Evolutionary conservation across 352 stramenopile genomes (phyloP).

Genomic region (Pythium coloratum): DNA sequence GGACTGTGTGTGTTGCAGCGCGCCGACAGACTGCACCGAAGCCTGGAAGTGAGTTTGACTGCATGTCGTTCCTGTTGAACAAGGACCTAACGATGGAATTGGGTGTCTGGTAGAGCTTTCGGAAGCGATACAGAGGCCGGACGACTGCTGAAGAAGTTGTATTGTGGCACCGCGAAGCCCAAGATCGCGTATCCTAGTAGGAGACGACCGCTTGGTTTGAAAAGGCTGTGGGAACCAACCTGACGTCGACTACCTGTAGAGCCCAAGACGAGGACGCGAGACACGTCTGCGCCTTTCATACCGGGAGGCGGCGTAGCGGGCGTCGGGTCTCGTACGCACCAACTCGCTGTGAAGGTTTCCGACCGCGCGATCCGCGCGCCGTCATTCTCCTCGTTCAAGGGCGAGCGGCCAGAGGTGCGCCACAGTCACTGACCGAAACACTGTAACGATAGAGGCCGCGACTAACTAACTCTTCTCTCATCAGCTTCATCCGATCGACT

Average conservation of each 20-base stretch:
- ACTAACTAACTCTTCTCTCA: neutral
- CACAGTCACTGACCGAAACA: neutral
- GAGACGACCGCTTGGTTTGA: slow-evolving; percentile 10
- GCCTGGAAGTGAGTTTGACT: slow-evolving; percentile 41
- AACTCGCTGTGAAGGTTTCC: slow-evolving; percentile 50
- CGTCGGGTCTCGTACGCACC: slow-evolving; percentile 49
- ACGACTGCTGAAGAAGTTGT: slow-evolving; percentile 72
- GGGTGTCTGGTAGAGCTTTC: slow-evolving; percentile 46
- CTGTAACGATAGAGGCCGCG: too few species aligned
- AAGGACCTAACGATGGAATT: neutral
- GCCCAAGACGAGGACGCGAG: slow-evolving; percentile 46
- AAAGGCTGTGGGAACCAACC: neutral
- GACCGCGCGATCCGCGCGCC: slow-evolving; percentile 62
- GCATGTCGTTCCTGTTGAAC: neutral
- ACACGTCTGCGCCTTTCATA: slow-evolving; percentile 59
- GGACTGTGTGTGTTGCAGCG: neutral
- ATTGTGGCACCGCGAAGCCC: slow-evolving; percentile 63
- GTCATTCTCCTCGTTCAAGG: slow-evolving; percentile 32
- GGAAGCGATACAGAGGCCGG: slow-evolving; percentile 74
- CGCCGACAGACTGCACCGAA: slow-evolving; percentile 22
- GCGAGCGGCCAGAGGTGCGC: slow-evolving; percentile 35
- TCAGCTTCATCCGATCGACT: slow-evolving; percentile 68
- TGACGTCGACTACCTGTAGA: slow-evolving; percentile 29
- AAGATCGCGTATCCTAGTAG: slow-evolving; percentile 74
- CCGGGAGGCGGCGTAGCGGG: slow-evolving; percentile 45